Percentiles rank a stretch among this genome's conserved stretches.
These are phyloP conservation scores for Albophoma yamanashiensis DNA, from an alignment of 2,329 filamentous ascomycete genomes.

Conservation along the genomic window DNA sequence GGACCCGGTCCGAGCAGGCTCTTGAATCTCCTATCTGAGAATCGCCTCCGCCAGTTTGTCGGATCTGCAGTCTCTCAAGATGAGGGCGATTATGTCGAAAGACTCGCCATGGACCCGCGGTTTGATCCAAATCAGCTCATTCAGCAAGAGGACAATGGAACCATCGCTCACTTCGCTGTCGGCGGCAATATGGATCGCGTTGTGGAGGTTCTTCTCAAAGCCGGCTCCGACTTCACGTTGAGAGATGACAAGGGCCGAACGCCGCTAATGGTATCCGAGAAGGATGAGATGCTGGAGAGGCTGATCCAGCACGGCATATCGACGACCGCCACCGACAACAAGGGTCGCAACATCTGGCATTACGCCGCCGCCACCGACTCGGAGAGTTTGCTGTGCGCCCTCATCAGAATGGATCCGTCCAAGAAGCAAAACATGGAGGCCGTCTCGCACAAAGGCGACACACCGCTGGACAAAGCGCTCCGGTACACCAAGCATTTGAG, in stretches of 20 bases:
- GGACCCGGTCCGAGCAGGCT: background rate
- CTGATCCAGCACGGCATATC: slow-evolving; percentile 15
- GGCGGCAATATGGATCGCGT: slow-evolving; percentile 13
- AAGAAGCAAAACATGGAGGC: slow-evolving; percentile 15
- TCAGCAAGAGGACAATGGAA: slow-evolving; percentile 8
- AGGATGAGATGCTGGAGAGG: slow-evolving; percentile 10
- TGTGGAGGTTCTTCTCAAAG: slow-evolving; percentile 15
- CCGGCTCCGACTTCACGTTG: slow-evolving; percentile 15
- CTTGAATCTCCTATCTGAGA: slow-evolving; percentile 7
- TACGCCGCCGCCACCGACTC: slow-evolving; percentile 22
- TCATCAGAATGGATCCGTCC: slow-evolving; percentile 17
- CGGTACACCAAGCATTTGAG: slow-evolving; percentile 5
- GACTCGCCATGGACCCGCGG: slow-evolving; percentile 16
- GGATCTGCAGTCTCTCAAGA: slow-evolving; percentile 15
- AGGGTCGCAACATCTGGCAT: slow-evolving; percentile 27
- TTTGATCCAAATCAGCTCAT: slow-evolving; percentile 18
- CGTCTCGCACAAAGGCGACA: slow-evolving; percentile 9
- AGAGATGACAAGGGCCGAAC: slow-evolving; percentile 19
- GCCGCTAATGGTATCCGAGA: slow-evolving; percentile 23
- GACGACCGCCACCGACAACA: slow-evolving; percentile 18
- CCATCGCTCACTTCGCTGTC: slow-evolving; percentile 20
- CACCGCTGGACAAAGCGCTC: slow-evolving; percentile 21
- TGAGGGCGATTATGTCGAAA: slow-evolving; percentile 12
- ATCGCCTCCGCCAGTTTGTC: slow-evolving; percentile 10
- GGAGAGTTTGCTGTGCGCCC: slow-evolving; percentile 14